Evolutionary conservation across 345 rosid species (phyloP).

Genomic region (Camelina neglecta): DNA sequence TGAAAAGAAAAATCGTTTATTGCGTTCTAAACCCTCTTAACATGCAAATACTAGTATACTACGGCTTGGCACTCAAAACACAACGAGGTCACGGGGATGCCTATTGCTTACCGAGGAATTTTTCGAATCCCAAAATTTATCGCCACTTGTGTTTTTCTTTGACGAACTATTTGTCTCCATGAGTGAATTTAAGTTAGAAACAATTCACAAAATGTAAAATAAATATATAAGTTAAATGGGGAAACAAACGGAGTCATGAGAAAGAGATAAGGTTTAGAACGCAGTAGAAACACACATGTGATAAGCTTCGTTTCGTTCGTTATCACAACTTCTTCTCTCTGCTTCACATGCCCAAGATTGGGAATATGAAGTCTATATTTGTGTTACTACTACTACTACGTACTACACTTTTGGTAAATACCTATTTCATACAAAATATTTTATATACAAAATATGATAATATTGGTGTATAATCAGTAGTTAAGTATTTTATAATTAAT

Average conservation of each 20-base stretch:
- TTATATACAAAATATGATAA: background rate
- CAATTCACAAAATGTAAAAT: slow-evolving; percentile 13
- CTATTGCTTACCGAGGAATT: background rate
- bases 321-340: slow-evolving; percentile 28
- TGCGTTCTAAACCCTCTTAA: background rate
- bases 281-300: slow-evolving; percentile 37
- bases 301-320: slow-evolving; percentile 25
- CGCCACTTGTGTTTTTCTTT: slow-evolving; percentile 13
- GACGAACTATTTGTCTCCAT: background rate
- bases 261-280: slow-evolving; percentile 29
- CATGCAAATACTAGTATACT: background rate
- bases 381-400: background rate
- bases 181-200: background rate
- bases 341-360: slow-evolving; percentile 43
- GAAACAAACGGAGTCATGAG: slow-evolving; percentile 24
- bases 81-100: slow-evolving; percentile 28
- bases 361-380: slow-evolving; percentile 41
- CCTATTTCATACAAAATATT: background rate
- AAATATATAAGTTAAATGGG: slow-evolving; percentile 6
- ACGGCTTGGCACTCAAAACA: slow-evolving; percentile 25
- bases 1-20: too few species aligned
- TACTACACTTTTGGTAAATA: slow-evolving; percentile 2
- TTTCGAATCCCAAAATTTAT: background rate
- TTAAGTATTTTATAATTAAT: background rate
- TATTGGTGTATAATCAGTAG: background rate